These are phyloP conservation scores for Geotrichum histeridarum DNA, from an alignment of 1,139 yeast species.

Conservation along the genomic window DNA sequence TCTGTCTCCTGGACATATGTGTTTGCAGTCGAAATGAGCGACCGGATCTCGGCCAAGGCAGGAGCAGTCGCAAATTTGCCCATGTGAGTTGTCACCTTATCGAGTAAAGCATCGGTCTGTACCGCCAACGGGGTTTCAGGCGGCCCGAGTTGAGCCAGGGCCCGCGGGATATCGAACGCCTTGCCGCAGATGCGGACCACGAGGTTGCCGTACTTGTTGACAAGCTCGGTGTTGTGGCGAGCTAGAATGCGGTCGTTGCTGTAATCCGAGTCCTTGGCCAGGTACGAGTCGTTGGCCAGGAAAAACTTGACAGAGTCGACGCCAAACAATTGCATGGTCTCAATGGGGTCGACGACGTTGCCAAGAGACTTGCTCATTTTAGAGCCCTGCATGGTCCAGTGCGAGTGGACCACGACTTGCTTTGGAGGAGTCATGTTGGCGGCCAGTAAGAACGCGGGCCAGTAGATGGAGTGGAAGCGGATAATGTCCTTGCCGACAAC, in stretches of 20 bases:
- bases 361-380: conserved; percentile 94
- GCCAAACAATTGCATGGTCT: conserved; percentile 51
- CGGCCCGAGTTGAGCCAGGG: conserved; percentile 28
- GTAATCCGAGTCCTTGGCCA: conserved; percentile 76
- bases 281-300: conserved; percentile 67
- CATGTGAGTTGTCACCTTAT: conserved; percentile 44
- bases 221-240: conserved; percentile 55
- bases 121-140: conserved; percentile 23
- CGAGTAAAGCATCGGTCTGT: conserved; percentile 33
- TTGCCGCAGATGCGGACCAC: conserved; percentile 68
- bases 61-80: conserved; percentile 50
- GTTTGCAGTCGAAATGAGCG: conserved; percentile 57
- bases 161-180: conserved; percentile 55
- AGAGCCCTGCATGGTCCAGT: conserved; percentile 84
- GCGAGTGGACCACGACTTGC: conserved; percentile 83
- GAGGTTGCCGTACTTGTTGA: conserved; percentile 80
- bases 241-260: conserved; percentile 55
- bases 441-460: conserved; percentile 92
- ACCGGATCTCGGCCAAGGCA: conserved; percentile 60
- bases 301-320: conserved; percentile 72
- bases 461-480: conserved; percentile 79
- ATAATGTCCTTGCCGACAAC: conserved; percentile 83
- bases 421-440: conserved; percentile 66
- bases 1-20: conserved; percentile 47
- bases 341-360: conserved; percentile 90